Evolutionary conservation across 306 rosid genomes (phyloP).

Genomic region (Biancaea sappan): DNA sequence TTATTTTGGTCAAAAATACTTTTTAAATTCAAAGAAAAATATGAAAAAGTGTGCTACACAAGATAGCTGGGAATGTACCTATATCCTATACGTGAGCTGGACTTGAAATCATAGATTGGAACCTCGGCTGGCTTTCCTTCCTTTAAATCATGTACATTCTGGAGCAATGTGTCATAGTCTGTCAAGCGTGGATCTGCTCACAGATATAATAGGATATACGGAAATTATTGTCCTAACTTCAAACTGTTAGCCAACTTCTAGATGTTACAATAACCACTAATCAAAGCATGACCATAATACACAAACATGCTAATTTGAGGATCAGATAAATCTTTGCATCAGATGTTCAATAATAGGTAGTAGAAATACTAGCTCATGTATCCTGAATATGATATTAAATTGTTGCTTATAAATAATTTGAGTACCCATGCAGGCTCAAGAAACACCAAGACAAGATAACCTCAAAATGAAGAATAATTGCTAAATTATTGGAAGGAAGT

Average conservation of each 20-base stretch:
- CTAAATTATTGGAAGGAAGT: not conserved
- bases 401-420: not conserved
- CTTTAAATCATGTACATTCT: conserved; percentile 18
- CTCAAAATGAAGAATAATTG: too few relatives aligned
- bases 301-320: not conserved
- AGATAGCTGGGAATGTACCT: not conserved
- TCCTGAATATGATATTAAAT: not conserved
- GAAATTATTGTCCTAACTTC: conserved; percentile 2
- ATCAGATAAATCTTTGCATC: not conserved
- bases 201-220: not conserved
- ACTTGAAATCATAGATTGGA: conserved; percentile 22
- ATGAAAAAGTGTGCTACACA: not conserved
- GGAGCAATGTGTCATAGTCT: conserved; percentile 18
- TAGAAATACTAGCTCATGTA: not conserved
- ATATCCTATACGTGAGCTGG: conserved; percentile 18
- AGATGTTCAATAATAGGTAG: not conserved
- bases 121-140: conserved; percentile 13
- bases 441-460: not conserved
- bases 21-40: not conserved
- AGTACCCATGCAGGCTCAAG: not conserved
- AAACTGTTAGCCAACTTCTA: not conserved
- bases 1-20: not conserved
- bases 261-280: not conserved
- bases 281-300: not conserved
- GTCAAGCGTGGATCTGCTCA: conserved; percentile 24